phyloP scores from a whole-genome alignment of 352 stramenopile genomes.

The Phytophthora chlamydospora region DNA sequence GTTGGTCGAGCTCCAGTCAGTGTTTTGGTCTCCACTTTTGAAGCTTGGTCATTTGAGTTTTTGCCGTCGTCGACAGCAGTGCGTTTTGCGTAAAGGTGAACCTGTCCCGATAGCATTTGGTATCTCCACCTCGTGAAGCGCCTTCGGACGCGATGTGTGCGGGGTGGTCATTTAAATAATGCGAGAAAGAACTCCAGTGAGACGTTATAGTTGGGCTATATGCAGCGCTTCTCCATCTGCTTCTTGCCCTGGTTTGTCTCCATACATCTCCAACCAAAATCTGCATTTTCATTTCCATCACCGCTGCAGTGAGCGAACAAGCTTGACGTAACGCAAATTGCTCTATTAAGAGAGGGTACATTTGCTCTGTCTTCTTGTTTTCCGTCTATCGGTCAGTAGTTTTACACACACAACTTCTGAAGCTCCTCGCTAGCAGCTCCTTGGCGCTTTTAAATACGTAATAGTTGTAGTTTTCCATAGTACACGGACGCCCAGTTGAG shows the following conservation, averaged over 20 bases:
- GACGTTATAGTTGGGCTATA: constrained; percentile 83
- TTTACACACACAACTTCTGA: constrained; percentile 22
- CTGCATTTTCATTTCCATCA: too few species aligned
- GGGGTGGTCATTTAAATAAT: constrained; percentile 87
- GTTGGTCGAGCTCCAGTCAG: too few species aligned
- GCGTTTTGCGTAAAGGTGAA: background rate
- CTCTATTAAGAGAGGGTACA: constrained; percentile 23
- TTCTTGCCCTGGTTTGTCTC: constrained; percentile 79
- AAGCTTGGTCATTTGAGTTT: constrained; percentile 22
- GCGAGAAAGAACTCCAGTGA: constrained; percentile 57
- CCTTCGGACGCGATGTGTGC: constrained; percentile 50
- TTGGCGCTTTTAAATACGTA: constrained; percentile 34
- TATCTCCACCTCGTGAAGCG: constrained; percentile 86
- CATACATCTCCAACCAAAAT: constrained; percentile 43
- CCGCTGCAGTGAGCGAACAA: background rate
- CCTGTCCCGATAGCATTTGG: constrained; percentile 68
- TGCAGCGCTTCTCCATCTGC: constrained; percentile 70
- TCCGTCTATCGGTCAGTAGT: constrained; percentile 16
- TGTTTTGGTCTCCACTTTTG: background rate
- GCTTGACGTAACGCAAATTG: background rate
- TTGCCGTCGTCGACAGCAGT: constrained; percentile 4
- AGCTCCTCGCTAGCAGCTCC: constrained; percentile 1
- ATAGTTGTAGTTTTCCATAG: constrained; percentile 27
- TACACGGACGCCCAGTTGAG: constrained; percentile 11
- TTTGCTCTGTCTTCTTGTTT: background rate